These are phyloP conservation scores for Fusarium burgessii DNA, from an alignment of 2,329 filamentous ascomycete species.

Conservation along the genomic window DNA sequence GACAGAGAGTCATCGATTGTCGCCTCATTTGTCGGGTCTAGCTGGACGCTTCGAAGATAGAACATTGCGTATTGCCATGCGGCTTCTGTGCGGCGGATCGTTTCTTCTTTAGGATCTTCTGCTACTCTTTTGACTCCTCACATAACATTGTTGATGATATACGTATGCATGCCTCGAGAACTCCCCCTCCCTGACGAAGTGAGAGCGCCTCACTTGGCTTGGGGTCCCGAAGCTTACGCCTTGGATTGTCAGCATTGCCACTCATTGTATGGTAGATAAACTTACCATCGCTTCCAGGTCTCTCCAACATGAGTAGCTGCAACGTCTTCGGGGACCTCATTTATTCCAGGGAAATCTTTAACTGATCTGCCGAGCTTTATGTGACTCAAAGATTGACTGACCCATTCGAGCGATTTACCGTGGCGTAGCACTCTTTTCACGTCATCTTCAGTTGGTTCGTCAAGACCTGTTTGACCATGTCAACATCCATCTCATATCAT, in stretches of 20 bases:
- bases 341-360: neutral
- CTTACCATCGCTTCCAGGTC: neutral
- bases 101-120: rapidly evolving
- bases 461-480: neutral
- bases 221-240: neutral
- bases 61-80: neutral
- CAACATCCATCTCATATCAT: neutral
- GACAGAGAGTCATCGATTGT: neutral
- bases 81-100: neutral
- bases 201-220: neutral
- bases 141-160: neutral
- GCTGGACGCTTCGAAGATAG: neutral
- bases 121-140: neutral
- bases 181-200: rapidly evolving
- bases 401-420: neutral
- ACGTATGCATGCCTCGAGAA: neutral
- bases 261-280: rapidly evolving
- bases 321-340: neutral
- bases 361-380: neutral
- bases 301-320: neutral
- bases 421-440: neutral
- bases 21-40: neutral
- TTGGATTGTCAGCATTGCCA: neutral
- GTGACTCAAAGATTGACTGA: neutral
- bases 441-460: neutral